Base-by-base conservation (phyloP, 306 rosid genomes). In the Malus asiatica region DNA sequence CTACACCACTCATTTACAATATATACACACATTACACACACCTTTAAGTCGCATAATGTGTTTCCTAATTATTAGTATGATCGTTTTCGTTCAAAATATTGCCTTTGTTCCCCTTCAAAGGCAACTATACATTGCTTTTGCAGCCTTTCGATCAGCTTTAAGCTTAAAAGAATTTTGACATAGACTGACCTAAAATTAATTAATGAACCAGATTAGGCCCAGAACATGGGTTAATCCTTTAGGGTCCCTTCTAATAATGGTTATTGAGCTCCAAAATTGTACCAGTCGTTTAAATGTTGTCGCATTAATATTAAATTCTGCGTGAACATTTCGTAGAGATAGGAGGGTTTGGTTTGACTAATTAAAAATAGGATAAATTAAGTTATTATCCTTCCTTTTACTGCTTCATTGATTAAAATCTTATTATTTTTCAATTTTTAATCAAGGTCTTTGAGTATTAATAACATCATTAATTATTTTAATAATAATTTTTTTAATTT, bases 111-210 rank as follows among this genome's bases (percentile, higher is more conserved):
- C 70, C 86, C 27, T 76, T 62, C 38, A 15, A 82, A 78, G 64
- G 70, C 76, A 78, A 69, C 59, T 69, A 29, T 19, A 46, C 60
- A 10, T 29, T 71, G 35, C 86, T 66, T 79, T 75, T 20, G 71
- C 86, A 79, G 83, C 83, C 80, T 75, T 79, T 75, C 70, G 66
- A 58, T 76, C 53, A 71, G 68, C 77, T 76, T 80, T 76, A 53
- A 29, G 70, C 57, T 52, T 62, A 44, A 63, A 64, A 44, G 57
- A 76, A 76, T 70, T 79, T 45, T 45, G 52, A 55, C 57, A 55
- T 25, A 18, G 19, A 20, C 53, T 57, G 27, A 13, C 66, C 48
- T 63, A 32, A 40, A 35, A 4, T 32, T 16, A 32, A 57, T 22
- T 57, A 57, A 22, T 22, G 16, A 38, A 57, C 55, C 67, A 72